Evolutionary conservation across 768 basidiomycete species (phyloP).

Genomic region (Dentipellis sp.): DNA sequence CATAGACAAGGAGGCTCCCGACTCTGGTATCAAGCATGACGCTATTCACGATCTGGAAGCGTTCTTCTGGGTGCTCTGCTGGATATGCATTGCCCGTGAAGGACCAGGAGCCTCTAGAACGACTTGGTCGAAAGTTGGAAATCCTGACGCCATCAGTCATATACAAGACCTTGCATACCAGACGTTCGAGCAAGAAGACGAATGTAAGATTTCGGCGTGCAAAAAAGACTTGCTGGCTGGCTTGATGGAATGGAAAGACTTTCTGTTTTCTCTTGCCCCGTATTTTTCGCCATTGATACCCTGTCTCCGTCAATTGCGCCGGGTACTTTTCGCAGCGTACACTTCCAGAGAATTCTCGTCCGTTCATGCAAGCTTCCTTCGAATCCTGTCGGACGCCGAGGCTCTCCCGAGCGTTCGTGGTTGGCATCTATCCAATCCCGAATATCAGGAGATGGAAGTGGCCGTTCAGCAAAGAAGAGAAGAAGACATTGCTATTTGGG

Average conservation of each 20-base stretch:
- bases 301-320: not conserved
- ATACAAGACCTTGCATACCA: not conserved
- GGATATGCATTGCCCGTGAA: not conserved
- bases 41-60: not conserved
- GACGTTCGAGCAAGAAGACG: not conserved
- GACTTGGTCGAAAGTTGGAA: not conserved
- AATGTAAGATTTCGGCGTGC: not conserved
- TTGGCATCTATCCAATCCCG: no score
- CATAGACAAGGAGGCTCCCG: no score
- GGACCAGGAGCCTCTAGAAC: not conserved
- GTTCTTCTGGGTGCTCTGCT: constrained; percentile 1
- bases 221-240: not conserved
- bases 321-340: not conserved
- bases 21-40: not conserved
- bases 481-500: not conserved
- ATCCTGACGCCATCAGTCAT: not conserved
- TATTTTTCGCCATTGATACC: not conserved
- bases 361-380: no score
- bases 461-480: not conserved
- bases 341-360: not conserved
- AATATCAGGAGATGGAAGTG: not conserved
- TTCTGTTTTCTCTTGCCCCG: not conserved
- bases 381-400: no score
- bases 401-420: no score
- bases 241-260: not conserved